Evolutionary conservation across 768 basidiomycete species (phyloP).

Genomic region (Amanita rimosa): DNA sequence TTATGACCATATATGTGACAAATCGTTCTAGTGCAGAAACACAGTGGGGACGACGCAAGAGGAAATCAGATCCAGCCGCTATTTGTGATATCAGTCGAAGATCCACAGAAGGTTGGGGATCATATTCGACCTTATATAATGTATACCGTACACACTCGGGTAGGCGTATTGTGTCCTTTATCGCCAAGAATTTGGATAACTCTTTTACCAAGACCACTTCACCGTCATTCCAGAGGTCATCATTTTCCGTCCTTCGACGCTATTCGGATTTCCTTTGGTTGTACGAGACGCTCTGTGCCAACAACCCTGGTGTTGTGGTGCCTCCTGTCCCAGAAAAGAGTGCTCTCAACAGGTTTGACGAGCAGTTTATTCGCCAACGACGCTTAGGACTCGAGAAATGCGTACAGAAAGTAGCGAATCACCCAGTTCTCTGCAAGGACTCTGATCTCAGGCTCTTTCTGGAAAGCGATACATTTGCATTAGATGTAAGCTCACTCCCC

Average conservation of each 20-base stretch:
- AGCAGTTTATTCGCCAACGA: conserved; percentile 83
- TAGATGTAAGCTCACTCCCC: conserved; percentile 55
- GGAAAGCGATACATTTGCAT: conserved; percentile 83
- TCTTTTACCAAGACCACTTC: conserved; percentile 59
- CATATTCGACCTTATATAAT: conserved; percentile 90
- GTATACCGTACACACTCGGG: conserved; percentile 90
- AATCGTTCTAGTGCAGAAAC: not conserved
- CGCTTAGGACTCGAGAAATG: conserved; percentile 80
- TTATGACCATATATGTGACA: not conserved
- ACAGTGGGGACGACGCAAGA: conserved; percentile 9
- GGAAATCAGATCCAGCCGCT: conserved; percentile 51
- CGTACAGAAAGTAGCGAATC: conserved; percentile 86
- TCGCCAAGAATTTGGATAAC: not conserved
- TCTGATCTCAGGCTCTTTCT: conserved; percentile 82
- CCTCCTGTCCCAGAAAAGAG: conserved; percentile 97
- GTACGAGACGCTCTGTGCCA: conserved; percentile 74
- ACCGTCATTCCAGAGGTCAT: conserved; percentile 67
- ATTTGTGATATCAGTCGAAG: conserved; percentile 86
- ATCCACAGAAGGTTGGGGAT: conserved; percentile 96
- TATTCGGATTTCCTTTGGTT: conserved; percentile 98
- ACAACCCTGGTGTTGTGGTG: conserved; percentile 96
- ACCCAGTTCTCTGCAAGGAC: conserved; percentile 84
- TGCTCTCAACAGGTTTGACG: conserved; percentile 85
- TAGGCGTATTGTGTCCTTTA: conserved; percentile 20
- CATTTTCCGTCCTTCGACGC: conserved; percentile 90